Evolutionary conservation across 148 eudicot genomes (phyloP).

Genomic region (Agrostemma githago): DNA sequence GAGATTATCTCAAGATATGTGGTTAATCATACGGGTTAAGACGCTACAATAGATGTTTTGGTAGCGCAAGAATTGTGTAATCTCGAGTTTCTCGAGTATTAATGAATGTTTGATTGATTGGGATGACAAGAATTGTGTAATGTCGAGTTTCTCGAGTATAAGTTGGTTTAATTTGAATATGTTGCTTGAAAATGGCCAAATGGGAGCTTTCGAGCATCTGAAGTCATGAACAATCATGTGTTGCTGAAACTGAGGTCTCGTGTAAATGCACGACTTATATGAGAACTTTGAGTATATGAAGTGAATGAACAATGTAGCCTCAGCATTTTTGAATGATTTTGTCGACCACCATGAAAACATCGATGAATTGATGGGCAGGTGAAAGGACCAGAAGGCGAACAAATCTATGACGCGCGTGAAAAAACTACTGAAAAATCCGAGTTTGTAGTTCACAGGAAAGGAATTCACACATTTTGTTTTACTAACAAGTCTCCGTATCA

Average conservation of each 20-base stretch:
- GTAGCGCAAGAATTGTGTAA: too few species aligned
- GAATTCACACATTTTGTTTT: slow-evolving; percentile 65
- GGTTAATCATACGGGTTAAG: too few species aligned
- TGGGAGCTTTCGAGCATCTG: not conserved
- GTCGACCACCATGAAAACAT: not conserved
- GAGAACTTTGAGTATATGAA: not conserved
- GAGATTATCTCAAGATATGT: too few species aligned
- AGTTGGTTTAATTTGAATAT: not conserved
- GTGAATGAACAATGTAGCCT: not conserved
- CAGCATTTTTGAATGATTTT: not conserved
- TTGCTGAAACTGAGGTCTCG: not conserved
- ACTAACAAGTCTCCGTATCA: slow-evolving; percentile 69
- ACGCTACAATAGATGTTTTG: too few species aligned
- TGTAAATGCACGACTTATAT: too few species aligned
- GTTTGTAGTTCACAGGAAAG: slow-evolving; percentile 52
- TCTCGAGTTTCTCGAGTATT: too few species aligned
- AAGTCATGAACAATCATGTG: not conserved
- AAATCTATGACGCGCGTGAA: slow-evolving; percentile 44
- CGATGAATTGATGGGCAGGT: slow-evolving; percentile 36
- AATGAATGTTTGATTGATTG: too few species aligned
- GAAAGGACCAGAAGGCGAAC: slow-evolving; percentile 66
- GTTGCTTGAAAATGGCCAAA: not conserved
- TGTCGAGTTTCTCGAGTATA: not conserved
- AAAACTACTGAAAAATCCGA: slow-evolving; percentile 62
- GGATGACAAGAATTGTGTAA: too few species aligned